phyloP scores from a whole-genome alignment of 208 protist species.

The Leishmania mexicana region DNA sequence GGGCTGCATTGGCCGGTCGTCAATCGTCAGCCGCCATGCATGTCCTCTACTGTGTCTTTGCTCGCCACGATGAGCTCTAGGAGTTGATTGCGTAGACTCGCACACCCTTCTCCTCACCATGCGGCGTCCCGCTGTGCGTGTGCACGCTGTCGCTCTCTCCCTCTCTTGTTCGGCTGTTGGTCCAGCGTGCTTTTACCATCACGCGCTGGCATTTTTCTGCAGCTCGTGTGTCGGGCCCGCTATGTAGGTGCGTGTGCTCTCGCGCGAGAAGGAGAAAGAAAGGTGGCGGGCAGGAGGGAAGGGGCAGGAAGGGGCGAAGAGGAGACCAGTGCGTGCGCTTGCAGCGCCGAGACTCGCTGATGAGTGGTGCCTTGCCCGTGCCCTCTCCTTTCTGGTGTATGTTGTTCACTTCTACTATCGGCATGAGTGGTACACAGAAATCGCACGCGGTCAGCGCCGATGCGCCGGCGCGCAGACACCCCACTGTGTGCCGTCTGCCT shows the following conservation, averaged over 20 bases:
- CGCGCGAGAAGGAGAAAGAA: not conserved
- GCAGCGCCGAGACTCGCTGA: not conserved
- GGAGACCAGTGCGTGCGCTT: not conserved
- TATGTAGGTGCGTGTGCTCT: not conserved
- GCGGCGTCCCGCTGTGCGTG: not conserved
- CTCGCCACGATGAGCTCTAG: not conserved
- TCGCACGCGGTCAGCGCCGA: not conserved
- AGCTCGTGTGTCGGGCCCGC: not conserved
- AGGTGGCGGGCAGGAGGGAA: not conserved
- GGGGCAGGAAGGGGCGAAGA: not conserved
- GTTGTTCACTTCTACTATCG: not conserved
- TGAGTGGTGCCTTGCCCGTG: not conserved
- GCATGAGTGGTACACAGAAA: not conserved
- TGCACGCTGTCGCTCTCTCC: not conserved
- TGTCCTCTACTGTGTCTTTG: not conserved
- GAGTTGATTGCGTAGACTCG: not conserved
- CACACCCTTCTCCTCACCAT: not conserved
- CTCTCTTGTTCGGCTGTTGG: too few species aligned
- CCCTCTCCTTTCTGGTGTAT: slow-evolving; percentile 2
- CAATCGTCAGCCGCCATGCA: not conserved
- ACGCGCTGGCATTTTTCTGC: not conserved
- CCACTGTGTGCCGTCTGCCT: not conserved
- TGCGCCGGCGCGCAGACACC: not conserved
- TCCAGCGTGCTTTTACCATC: too few species aligned
- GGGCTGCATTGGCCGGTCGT: not conserved